Percentiles rank a stretch among this genome's conserved stretches.
Conservation (phyloP, 2,329 filamentous ascomycete species). For the Arthrobotrys entomopaga region DNA sequence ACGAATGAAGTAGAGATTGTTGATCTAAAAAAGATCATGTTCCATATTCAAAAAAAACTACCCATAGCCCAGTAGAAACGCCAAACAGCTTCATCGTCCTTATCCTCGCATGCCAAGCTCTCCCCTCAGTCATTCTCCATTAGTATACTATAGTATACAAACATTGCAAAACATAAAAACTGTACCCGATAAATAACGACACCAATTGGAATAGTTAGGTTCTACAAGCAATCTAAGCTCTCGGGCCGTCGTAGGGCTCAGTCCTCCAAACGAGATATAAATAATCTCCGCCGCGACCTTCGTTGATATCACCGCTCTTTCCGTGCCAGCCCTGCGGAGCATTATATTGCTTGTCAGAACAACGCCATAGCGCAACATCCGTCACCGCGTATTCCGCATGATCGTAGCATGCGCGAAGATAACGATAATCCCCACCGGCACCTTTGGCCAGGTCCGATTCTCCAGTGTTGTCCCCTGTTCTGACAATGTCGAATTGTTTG, state of each 20-base stretch:
- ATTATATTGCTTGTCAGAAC: not conserved
- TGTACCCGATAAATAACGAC: not conserved
- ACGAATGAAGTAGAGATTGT: too few species aligned
- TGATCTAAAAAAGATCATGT: too few species aligned
- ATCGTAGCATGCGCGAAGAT: not conserved
- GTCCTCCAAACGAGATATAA: slow-evolving; percentile 15
- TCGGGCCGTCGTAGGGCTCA: slow-evolving; percentile 7
- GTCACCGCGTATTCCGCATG: not conserved
- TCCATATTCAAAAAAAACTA: too few species aligned
- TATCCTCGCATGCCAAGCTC: too few species aligned
- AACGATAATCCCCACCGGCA: slow-evolving; percentile 16
- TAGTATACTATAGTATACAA: too few species aligned
- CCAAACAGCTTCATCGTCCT: too few species aligned
- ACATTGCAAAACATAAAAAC: too few species aligned
- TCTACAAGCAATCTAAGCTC: not conserved
- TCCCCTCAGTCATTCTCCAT: too few species aligned
- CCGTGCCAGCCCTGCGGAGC: slow-evolving; percentile 4
- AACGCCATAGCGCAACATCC: slow-evolving; percentile 14
- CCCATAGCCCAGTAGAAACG: too few species aligned
- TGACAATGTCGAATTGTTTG: slow-evolving; percentile 1
- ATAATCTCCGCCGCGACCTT: slow-evolving; percentile 9
- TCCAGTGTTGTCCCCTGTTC: not conserved
- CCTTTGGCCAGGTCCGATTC: slow-evolving; percentile 8
- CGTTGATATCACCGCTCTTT: slow-evolving; percentile 16
- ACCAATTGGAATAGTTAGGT: slow-evolving; percentile 3